phyloP scores from a whole-genome alignment of 164 flowering plant species.

The Saururus chinensis region DNA sequence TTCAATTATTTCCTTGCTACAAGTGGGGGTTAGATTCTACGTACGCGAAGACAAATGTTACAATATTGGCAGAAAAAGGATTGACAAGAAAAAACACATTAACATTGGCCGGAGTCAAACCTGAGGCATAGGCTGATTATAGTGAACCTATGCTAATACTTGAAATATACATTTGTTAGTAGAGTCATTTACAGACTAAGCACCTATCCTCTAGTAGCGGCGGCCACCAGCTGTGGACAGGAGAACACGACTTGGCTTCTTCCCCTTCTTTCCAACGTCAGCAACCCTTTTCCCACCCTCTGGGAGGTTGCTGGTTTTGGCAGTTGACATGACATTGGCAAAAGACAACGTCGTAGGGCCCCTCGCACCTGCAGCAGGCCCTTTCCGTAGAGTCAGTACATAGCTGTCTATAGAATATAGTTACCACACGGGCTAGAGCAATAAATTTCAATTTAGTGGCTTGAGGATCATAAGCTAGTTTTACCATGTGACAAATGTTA shows the following conservation, averaged over 20 bases:
- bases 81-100: too few relatives aligned
- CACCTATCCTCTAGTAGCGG: slow-evolving; percentile 72
- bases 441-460: slow-evolving; percentile 27
- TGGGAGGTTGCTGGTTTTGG: slow-evolving; percentile 23
- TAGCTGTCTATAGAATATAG: not conserved
- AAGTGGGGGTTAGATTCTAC: too few relatives aligned
- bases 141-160: too few relatives aligned
- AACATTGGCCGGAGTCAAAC: too few relatives aligned
- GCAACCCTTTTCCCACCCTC: slow-evolving; percentile 24
- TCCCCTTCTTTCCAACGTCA: slow-evolving; percentile 65
- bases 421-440: slow-evolving; percentile 3
- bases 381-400: not conserved
- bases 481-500: too few relatives aligned
- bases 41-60: too few relatives aligned
- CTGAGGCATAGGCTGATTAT: too few relatives aligned
- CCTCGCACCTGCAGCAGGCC: slow-evolving; percentile 27
- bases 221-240: slow-evolving; percentile 87
- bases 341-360: slow-evolving; percentile 38
- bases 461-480: too few relatives aligned
- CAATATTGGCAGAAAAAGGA: too few relatives aligned
- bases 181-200: too few relatives aligned
- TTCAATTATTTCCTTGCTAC: too few relatives aligned
- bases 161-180: too few relatives aligned
- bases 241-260: slow-evolving; percentile 65
- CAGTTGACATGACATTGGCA: slow-evolving; percentile 59